Conservation (phyloP, 1,139 yeast species). For the Trichomonascaceae sp. region DNA sequence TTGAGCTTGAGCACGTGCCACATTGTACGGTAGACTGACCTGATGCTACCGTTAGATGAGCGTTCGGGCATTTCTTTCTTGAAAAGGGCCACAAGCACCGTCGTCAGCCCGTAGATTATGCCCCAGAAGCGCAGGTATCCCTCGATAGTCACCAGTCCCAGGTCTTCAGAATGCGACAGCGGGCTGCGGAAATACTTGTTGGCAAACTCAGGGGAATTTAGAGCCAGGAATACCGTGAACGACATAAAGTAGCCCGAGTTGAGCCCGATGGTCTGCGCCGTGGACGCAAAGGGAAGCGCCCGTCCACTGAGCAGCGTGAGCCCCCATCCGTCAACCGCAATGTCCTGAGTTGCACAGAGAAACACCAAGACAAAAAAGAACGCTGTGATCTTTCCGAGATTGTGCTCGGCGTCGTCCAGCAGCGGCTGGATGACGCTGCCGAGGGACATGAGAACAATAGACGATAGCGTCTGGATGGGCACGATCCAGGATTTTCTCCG, state of each 20-base stretch:
- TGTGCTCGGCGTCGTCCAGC: conserved; percentile 41
- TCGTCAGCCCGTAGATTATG: conserved; percentile 51
- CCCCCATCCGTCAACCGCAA: conserved; percentile 99
- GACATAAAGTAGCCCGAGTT: conserved; percentile 87
- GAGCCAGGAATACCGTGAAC: conserved; percentile 80
- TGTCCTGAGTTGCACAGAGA: conserved; percentile 94
- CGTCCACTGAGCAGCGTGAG: conserved; percentile 68
- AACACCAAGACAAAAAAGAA: conserved; percentile 68
- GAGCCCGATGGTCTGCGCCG: conserved; percentile 93
- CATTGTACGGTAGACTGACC: conserved; percentile 61
- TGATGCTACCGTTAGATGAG: conserved; percentile 21
- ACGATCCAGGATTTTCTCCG: conserved; percentile 89
- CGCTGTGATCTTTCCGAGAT: conserved; percentile 42
- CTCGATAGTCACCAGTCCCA: conserved; percentile 60
- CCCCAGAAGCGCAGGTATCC: conserved; percentile 75
- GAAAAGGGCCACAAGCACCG: conserved; percentile 42
- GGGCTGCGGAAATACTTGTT: conserved; percentile 63
- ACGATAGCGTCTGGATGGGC: conserved; percentile 74
- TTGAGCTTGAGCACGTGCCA: conserved; percentile 57
- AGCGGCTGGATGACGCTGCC: conserved; percentile 44
- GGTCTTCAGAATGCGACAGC: no score
- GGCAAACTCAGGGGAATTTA: conserved; percentile 86
- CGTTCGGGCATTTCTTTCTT: conserved; percentile 29
- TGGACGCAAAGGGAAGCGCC: conserved; percentile 84
- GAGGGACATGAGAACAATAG: conserved; percentile 48